Base-by-base conservation (phyloP, 106 monocot genomes). In the Amphibolis antarctica region DNA sequence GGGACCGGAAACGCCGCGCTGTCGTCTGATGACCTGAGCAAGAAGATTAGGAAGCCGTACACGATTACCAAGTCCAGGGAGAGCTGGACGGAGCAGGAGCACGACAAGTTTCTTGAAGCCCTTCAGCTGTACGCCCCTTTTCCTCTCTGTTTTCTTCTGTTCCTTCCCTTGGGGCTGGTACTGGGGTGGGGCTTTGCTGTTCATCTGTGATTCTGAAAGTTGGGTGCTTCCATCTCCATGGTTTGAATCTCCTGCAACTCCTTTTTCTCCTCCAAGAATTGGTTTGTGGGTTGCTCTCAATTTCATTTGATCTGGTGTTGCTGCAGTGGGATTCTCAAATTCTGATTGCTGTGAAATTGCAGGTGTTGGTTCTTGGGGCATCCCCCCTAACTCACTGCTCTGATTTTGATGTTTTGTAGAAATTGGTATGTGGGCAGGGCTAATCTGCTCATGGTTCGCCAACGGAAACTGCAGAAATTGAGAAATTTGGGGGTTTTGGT, bases 31-130 rank as follows among this genome's bases (percentile, higher is more conserved):
- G 82, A 83, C 48, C 56, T 44, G 9, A 72, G 54, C 68, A 83
- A 79, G 82, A 79, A 78, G 78, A 75, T 76, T 27, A 51, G 91
- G 76, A 92, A 92, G 75, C 91, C 91, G 2, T 92, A 92, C 68
- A 92, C 91, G 27, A 78, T 83, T 25, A 83, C 82, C 46, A 79
- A 83, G 65, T 83, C 82, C 23, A 59, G 82, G 55, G 82, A 83
- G 75, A 83, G 78, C 82, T 83, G 82, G 82, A 78, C 82, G 11
- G 82, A 82, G 65, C 82, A 78, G 64, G 82, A 82, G 59, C 82
- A 83, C 64, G 82, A 83, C 68, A 78, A 76, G 45, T 83, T 83
- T 66, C 69, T 83, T 19, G 82, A 83, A 64, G 75, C 78, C 10
- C 78, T 83, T 18, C 82, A 78, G 65, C 82, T 83, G 82, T 83